Evolutionary conservation across 2,329 filamentous ascomycete species (phyloP), one percentile per base, ranked within the genome.

Genomic region (Diaporthe vexans): DNA sequence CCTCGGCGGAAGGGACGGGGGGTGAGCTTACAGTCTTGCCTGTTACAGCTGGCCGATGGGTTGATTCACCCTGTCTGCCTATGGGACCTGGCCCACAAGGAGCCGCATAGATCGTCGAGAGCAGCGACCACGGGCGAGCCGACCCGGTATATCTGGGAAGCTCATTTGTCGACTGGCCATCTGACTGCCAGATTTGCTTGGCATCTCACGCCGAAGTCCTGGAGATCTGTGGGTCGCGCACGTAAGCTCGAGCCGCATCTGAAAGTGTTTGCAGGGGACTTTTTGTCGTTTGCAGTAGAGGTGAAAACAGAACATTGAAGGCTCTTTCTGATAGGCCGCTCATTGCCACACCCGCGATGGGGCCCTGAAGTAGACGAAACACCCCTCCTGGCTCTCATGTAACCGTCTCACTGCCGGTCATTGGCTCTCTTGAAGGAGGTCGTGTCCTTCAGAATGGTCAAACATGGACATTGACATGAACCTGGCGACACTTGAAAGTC

Each of bases 161-260:
- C 63, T 67, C 46, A 67, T 67, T 67, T 33, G 63, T 26, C 46
- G 15, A 4, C 4, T 21, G 8, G 24, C 26, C 40, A 1, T 7
- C n/a, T 19, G 29, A 15, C 43, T 37, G 46, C 19, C 9, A 37
- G 6, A 21, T 17, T 2, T 35, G 43, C 61, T 67, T 67, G 63
- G 63, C 63, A 52, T 29, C 61, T 67, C 63, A 51, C 61, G 46
- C 43, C 59, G 46, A 40, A 67, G n/a, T n/a, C 13, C 21, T 52
- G 5, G 10, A 52, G 15, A n/a, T 37, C 46, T 75, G 75, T 46
- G 65, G 40, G n/a, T 71, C 76, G 72, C 59, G 74, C 56, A 46
- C n/a, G 46, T 52, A 67, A 51, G 58, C 58, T 63, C 21, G 68
- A 37, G 24, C 52, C 46, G 46, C 46, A n/a, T 51, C 4, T 24